Conservation (phyloP, 2,329 filamentous ascomycete genomes). For the Phialocephala sp. region DNA sequence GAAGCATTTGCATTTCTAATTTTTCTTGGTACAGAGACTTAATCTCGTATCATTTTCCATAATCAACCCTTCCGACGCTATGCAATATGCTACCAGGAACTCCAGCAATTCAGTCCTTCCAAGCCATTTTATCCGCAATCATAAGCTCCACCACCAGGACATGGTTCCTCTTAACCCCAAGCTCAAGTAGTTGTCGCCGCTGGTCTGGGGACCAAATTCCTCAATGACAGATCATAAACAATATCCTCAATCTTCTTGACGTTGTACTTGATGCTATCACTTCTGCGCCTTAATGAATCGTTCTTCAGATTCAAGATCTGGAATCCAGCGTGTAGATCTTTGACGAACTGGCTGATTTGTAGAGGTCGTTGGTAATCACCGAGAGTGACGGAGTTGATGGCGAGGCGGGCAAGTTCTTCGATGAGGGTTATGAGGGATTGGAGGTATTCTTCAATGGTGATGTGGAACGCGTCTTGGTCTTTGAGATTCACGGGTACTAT, state of each 20-base stretch:
- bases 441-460: slow-evolving; percentile 97
- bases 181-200: slow-evolving; percentile 15
- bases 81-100: slow-evolving; percentile 6
- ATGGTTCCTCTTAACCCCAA: slow-evolving; percentile 6
- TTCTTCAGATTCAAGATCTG: slow-evolving; percentile 98
- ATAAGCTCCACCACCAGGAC: background rate
- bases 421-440: slow-evolving; percentile 85
- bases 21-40: background rate
- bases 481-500: slow-evolving; percentile 90
- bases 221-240: slow-evolving; percentile 90
- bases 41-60: background rate
- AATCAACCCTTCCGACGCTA: background rate
- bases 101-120: background rate
- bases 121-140: slow-evolving; percentile 10
- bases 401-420: slow-evolving; percentile 87
- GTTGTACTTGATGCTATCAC: slow-evolving; percentile 94
- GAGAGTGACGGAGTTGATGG: slow-evolving; percentile 91
- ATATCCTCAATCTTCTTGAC: slow-evolving; percentile 99
- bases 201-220: slow-evolving; percentile 71
- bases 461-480: slow-evolving; percentile 86
- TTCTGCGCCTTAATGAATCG: slow-evolving; percentile 83
- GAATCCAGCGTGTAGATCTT: slow-evolving; percentile 94
- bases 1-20: background rate
- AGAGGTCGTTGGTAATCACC: slow-evolving; percentile 87
- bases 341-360: slow-evolving; percentile 89